Conservation (phyloP, 108 stramenopile species). For the Conticribra weissflogii region DNA sequence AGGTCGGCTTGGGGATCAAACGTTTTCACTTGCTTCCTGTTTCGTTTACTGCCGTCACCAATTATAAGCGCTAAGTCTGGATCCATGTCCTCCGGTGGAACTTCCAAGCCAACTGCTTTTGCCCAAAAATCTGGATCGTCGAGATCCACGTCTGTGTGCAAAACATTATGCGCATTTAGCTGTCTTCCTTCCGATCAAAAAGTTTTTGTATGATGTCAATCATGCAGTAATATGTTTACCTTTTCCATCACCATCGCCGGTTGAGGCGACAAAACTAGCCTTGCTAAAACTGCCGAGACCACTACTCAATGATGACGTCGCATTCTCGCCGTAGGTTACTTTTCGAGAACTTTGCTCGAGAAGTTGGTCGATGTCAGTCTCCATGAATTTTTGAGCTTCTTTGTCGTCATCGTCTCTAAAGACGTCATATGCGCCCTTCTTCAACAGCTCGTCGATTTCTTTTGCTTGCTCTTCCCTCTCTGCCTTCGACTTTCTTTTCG, state of each 20-base stretch:
- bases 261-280: constrained; percentile 89
- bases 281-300: constrained; percentile 88
- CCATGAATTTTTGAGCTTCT: constrained; percentile 87
- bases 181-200: too few relatives aligned
- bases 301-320: constrained; percentile 59
- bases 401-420: constrained; percentile 83
- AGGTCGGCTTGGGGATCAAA: constrained; percentile 77
- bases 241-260: constrained; percentile 75
- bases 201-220: too few relatives aligned
- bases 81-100: constrained; percentile 74
- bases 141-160: constrained; percentile 86
- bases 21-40: constrained; percentile 78
- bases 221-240: too few relatives aligned
- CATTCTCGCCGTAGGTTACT: constrained; percentile 74
- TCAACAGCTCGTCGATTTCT: constrained; percentile 80
- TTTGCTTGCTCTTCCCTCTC: constrained; percentile 79
- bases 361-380: constrained; percentile 88
- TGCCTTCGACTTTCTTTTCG: constrained; percentile 59
- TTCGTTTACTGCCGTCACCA: constrained; percentile 77
- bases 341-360: constrained; percentile 80
- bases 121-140: constrained; percentile 96
- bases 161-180: too few relatives aligned
- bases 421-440: constrained; percentile 89
- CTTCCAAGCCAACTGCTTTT: constrained; percentile 77
- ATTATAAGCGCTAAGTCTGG: constrained; percentile 68